Evolutionary conservation across 2,329 filamentous ascomycete species (phyloP), one percentile per base, ranked within the genome.

Genomic region (Fusarium abutilonis): DNA sequence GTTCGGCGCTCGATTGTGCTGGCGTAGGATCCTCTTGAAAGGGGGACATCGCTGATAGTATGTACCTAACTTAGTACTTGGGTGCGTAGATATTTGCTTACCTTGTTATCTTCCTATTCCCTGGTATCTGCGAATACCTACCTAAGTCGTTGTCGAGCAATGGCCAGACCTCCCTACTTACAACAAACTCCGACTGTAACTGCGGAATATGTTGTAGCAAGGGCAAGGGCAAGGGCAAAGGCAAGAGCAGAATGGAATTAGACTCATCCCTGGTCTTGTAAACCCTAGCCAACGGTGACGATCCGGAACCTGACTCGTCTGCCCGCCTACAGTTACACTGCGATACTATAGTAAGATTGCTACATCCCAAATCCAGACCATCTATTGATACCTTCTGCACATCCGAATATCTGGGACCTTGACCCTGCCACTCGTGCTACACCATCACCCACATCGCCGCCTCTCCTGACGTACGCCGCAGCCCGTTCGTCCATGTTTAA

Each of bases 291-390:
- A 52, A 57, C 44, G 31, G 54, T 48, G 50, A 64, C 56, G 46
- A 61, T 43, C 46, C 42, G 42, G 36, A 39, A 38, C 52, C 56
- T 62, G 61, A 65, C 61, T 64, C 56, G 56, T 41, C 56, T 42
- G 39, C 28, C 40, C 56, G 58, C 39, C 56, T 51, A 51, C 61
- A 26, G 60, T 61, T 58, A 35, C 56, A 57, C 34, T 46, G 49
- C 31, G 29, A 32, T 49, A 38, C 29, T 10, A 29, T 38, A 60
- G 34, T 60, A 60, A 60, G 42, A 60, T 60, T 64, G 56, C 61
- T 53, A 40, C 34, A 42, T 38, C 51, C 23, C 44, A 23, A 53
- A 52, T 28, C 39, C 44, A 64, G 45, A 53, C 17, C 32, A 56
- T 64, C 35, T 50, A 47, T 60, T 23, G 43, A 56, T 49, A 47